Conservation (phyloP, 192 early-diverging fungal genomes). For the Diversispora eburnea region DNA sequence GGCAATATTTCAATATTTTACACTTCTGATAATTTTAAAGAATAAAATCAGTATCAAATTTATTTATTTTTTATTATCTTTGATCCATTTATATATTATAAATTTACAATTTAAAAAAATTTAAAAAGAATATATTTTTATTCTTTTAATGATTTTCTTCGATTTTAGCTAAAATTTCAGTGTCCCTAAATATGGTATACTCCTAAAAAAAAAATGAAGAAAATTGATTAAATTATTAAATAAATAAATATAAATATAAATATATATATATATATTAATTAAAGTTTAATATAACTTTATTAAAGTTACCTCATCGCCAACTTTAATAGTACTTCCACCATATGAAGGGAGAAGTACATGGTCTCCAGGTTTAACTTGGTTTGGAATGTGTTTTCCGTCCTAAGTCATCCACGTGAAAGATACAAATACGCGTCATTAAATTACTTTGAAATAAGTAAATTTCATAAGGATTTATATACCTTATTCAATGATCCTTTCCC, state of each 20-base stretch:
- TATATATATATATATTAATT: neutral
- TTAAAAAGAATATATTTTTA: no score
- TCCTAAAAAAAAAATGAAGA: neutral
- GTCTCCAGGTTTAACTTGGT: constrained; percentile 86
- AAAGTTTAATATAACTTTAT: neutral
- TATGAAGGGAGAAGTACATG: constrained; percentile 93
- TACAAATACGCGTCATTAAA: neutral
- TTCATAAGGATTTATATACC: constrained; percentile 10
- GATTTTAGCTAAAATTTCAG: constrained; percentile 28
- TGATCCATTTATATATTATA: no score
- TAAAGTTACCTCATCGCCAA: constrained; percentile 65
- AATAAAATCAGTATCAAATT: no score
- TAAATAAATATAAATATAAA: neutral
- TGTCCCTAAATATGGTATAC: constrained; percentile 23
- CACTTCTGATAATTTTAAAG: no score
- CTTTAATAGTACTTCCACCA: constrained; percentile 92
- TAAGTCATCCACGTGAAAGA: constrained; percentile 30
- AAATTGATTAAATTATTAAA: neutral
- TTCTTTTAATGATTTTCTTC: neutral
- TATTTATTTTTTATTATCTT: no score
- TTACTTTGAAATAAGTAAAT: neutral
- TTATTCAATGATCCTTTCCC: constrained; percentile 89
- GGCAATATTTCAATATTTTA: no score
- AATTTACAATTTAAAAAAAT: no score
- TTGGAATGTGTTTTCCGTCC: constrained; percentile 78